These are phyloP conservation scores for Arthrobotrys musiformis DNA, from an alignment of 2,329 filamentous ascomycete species.

Conservation along the genomic window DNA sequence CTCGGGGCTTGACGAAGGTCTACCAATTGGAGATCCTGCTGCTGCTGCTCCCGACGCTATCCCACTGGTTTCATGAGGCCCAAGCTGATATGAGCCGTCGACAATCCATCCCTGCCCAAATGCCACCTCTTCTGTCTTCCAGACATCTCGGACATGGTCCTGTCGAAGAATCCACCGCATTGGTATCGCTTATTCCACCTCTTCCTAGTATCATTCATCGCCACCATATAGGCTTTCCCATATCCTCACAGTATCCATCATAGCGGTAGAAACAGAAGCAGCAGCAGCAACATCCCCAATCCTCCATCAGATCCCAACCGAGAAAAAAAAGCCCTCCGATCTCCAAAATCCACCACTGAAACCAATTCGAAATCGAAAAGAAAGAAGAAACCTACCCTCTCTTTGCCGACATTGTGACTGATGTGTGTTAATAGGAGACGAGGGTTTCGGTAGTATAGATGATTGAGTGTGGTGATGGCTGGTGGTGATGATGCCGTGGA, in stretches of 20 bases:
- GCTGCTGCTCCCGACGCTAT: not conserved
- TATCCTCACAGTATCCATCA: not conserved
- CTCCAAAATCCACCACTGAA: not conserved
- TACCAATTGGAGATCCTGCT: not conserved
- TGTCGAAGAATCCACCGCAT: not conserved
- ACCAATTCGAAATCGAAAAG: not conserved
- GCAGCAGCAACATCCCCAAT: conserved; percentile 22
- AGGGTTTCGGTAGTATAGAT: not conserved
- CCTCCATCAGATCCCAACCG: not conserved
- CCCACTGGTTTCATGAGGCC: not conserved
- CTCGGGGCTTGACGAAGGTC: too few species aligned
- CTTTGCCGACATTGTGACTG: conserved; percentile 48
- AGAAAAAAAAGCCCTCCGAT: not conserved
- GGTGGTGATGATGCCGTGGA: conserved; percentile 11
- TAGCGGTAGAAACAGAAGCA: not conserved
- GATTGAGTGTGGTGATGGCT: not conserved
- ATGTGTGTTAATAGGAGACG: conserved; percentile 30
- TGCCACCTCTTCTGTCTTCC: not conserved
- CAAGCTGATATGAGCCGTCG: not conserved
- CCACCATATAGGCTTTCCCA: not conserved
- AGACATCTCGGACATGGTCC: too few species aligned
- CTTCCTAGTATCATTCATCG: not conserved
- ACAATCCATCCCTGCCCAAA: not conserved
- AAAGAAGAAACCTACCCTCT: conserved; percentile 46
- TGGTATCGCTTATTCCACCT: too few species aligned